Evolutionary conservation across 2,329 filamentous ascomycete species (phyloP).

Genomic region (Microsporum canis): DNA sequence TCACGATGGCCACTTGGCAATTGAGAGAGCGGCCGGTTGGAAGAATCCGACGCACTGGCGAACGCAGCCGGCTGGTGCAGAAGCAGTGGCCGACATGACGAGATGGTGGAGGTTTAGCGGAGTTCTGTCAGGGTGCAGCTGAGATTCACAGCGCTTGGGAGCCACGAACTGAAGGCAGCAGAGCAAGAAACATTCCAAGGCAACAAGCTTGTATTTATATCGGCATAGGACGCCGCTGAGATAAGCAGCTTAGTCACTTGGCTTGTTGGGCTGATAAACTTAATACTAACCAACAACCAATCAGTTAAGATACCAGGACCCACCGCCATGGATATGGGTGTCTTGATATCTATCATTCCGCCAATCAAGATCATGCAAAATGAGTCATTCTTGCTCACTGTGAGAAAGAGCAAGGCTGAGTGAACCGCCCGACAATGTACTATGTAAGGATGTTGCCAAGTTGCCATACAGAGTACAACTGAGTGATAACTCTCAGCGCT

Average conservation of each 20-base stretch:
- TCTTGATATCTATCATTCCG: neutral
- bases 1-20: constrained; percentile 1
- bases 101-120: neutral
- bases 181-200: neutral
- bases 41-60: constrained; percentile 1
- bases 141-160: neutral
- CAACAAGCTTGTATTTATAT: neutral
- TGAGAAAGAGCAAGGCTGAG: neutral
- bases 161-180: neutral
- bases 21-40: neutral
- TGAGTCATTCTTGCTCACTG: constrained; percentile 4
- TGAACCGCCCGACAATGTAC: neutral
- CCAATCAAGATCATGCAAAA: neutral
- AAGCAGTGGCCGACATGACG: constrained; percentile 3
- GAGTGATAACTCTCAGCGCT: too few relatives aligned
- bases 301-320: neutral
- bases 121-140: neutral
- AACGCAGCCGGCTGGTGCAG: neutral
- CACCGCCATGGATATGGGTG: neutral
- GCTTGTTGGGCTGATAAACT: neutral
- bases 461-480: too few relatives aligned
- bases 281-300: neutral
- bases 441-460: neutral
- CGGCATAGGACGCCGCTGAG: neutral
- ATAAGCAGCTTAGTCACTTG: neutral